These are phyloP conservation scores for Aureobasidium sp. DNA, from an alignment of 2,329 filamentous ascomycete genomes.

Conservation along the genomic window DNA sequence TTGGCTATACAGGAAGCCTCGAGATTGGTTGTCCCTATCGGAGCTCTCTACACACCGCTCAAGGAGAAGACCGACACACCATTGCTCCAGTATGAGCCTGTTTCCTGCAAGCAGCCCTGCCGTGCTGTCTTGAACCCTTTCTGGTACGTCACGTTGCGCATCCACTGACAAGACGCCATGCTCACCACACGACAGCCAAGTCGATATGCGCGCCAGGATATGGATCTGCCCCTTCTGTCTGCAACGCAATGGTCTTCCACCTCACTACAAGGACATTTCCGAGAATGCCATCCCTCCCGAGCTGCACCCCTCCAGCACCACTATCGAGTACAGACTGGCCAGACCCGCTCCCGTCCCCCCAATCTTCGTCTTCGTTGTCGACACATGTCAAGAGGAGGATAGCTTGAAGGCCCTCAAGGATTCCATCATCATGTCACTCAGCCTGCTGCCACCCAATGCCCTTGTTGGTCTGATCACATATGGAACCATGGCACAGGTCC, in stretches of 20 bases:
- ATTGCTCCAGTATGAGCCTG: slow-evolving; percentile 87
- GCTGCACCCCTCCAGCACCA: slow-evolving; percentile 72
- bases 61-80: slow-evolving; percentile 91
- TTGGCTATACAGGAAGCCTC: slow-evolving; percentile 67
- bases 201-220: slow-evolving; percentile 72
- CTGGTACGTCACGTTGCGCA: slow-evolving; percentile 53
- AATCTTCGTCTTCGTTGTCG: slow-evolving; percentile 80
- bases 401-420: slow-evolving; percentile 76
- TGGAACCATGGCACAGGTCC: slow-evolving; percentile 95
- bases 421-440: slow-evolving; percentile 77
- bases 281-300: slow-evolving; percentile 75
- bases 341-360: slow-evolving; percentile 76
- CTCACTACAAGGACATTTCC: slow-evolving; percentile 86
- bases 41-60: slow-evolving; percentile 86
- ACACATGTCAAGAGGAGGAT: slow-evolving; percentile 83
- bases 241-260: slow-evolving; percentile 70
- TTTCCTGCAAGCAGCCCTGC: slow-evolving; percentile 93
- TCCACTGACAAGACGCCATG: not conserved
- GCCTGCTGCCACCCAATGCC: slow-evolving; percentile 70
- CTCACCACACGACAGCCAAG: slow-evolving; percentile 49
- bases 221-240: slow-evolving; percentile 90
- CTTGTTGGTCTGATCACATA: slow-evolving; percentile 78
- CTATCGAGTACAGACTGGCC: slow-evolving; percentile 79
- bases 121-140: slow-evolving; percentile 94
- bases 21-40: slow-evolving; percentile 88